Evolutionary conservation across 1,139 yeast genomes (phyloP), one percentile per base, ranked within the genome.

Genomic region (Petasospora fabianii): DNA sequence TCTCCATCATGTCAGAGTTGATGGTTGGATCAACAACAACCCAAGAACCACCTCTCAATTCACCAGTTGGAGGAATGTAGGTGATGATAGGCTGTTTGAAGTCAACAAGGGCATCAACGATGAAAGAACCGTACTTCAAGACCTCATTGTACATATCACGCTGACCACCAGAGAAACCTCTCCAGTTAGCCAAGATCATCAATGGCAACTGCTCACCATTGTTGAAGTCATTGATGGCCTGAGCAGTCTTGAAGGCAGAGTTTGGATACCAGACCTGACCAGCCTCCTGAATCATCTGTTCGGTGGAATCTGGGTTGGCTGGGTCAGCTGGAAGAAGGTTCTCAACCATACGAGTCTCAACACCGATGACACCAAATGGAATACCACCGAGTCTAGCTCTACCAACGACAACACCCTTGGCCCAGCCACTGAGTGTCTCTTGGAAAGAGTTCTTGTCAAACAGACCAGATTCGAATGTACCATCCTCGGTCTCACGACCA

Each of bases 221-320:
- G 73, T 92, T 92, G 77, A 92, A 92, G 62, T 92, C 98, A 54
- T 84, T 84, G 55, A 92, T 92, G 19, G 98, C 97, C 72, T 92
- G 98, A 6, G 98, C 95, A 40, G 98, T 92, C 77, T 92, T 92
- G 75, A 86, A 92, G 13, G 98, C 98, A 47, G 96, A 85, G 71
- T 92, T 94, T 55, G 98, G 98, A 72, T 88, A 87, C 98, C 98
- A 92, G 51, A 92, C 98, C 71, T 88, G 97, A 62, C 98, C 98
- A 49, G 98, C 97, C 67, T 92, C 98, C 66, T 86, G 95, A 46
- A 87, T 68, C 62, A 84, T 69, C 52, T 78, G 68, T 67, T 92
- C 98, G 35, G 95, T 86, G 21, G 97, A 88, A 41, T 78, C 88
- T 36, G 96, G 96, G 66, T 92, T 92, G 30, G 98, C 98, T 36